phyloP scores from a whole-genome alignment of 768 basidiomycete genomes.

The Termitomyces sp. region DNA sequence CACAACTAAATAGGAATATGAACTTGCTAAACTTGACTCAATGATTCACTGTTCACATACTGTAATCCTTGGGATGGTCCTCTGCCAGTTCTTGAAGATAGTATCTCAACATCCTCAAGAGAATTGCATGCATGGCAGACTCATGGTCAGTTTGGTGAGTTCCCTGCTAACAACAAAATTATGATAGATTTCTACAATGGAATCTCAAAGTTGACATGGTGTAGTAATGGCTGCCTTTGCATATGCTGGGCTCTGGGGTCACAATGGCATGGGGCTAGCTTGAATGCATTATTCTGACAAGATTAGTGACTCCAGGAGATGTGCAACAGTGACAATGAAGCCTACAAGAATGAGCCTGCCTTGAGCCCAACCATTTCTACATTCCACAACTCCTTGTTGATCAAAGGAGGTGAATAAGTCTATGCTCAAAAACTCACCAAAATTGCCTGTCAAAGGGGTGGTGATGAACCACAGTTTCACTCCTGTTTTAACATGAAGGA shows the following conservation, averaged over 20 bases:
- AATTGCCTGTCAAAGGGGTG: too few species aligned
- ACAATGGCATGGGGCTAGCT: background rate
- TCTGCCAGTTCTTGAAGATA: background rate
- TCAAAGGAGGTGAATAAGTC: too few species aligned
- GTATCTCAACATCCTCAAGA: background rate
- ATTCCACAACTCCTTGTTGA: too few species aligned
- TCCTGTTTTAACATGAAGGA: background rate
- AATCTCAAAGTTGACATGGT: background rate
- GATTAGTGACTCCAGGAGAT: background rate
- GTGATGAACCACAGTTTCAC: slow-evolving; percentile 3
- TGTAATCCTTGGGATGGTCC: background rate
- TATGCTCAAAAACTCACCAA: too few species aligned
- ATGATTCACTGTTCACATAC: background rate
- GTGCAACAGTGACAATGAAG: background rate
- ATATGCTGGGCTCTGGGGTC: background rate
- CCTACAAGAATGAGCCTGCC: background rate
- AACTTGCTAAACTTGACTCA: background rate
- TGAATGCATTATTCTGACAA: background rate
- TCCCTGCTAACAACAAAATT: background rate
- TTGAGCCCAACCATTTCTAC: too few species aligned
- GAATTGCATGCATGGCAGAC: background rate
- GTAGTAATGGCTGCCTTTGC: too few species aligned
- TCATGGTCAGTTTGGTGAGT: background rate
- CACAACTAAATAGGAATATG: background rate
- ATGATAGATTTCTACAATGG: background rate